Base-by-base conservation (phyloP, 2,329 filamentous ascomycete genomes). In the Phialophora macrospora region DNA sequence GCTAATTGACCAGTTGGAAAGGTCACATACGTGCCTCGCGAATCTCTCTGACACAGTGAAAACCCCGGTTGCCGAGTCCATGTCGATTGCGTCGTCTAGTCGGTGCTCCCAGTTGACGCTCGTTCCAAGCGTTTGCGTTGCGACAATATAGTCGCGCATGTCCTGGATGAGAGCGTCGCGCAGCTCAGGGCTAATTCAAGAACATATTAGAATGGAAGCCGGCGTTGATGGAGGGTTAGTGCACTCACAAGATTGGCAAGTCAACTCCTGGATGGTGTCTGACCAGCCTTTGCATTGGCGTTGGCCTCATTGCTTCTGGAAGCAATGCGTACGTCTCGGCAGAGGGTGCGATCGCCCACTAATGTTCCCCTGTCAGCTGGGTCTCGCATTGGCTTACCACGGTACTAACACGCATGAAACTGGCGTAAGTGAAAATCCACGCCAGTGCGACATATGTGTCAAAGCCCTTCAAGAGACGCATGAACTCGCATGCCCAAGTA, bases 361-460 rank as follows among this genome's bases (percentile, higher is more conserved):
- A 41, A 17, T 46, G 14, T 20, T 12, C 26, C 17, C 3, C 11
- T 41, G 49, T 54, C 46, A 57, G 46, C 20, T 54, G 38, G 20
- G 41, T 24, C 22, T 32, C 14, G 30, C 52, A 2, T 20, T 26
- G 17, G 8, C 7, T 48, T 32, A 22, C 12, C 28, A 28, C 20
- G 52, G 32, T 9, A 62, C 63, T 59, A 34, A 66, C 63, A 44
- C 63, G 58, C 63, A 66, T 66, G 54, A 66, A 66, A 54, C 60
- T 41, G 34, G 63, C 44, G 51, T 49, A 61, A 9, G 57, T 60
- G 52, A 51, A 64, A 26, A 64, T 46, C 28, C 20, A 56, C 1
- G 63, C 63, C 26, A 64, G 30, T 7, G 63, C 51, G 6, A 64
- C 56, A 26, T 56, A 64, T 41, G 55, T 61, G 51, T 64, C 63